Evolutionary conservation across 345 rosid species (phyloP).

Genomic region (Pugionium dolabratum): DNA sequence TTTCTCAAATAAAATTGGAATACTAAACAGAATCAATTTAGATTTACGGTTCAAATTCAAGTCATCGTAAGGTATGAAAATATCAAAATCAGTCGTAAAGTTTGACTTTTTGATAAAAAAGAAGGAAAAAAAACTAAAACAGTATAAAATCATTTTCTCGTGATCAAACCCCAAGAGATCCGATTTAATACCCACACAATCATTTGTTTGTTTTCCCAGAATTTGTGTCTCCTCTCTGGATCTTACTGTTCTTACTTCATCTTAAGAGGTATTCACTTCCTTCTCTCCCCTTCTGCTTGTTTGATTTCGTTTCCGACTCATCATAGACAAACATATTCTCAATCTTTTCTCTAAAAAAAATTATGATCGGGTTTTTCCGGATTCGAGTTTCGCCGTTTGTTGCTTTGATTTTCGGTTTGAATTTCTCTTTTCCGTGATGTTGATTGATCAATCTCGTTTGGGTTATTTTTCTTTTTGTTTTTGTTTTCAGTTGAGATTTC

Average conservation of each 20-base stretch:
- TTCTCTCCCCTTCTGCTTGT: neutral
- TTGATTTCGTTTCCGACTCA: neutral
- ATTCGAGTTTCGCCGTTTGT: no score
- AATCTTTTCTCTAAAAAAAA: no score
- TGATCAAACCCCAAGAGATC: constrained; percentile 12
- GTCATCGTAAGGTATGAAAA: constrained; percentile 21
- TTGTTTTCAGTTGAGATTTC: constrained; percentile 25
- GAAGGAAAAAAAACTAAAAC: neutral
- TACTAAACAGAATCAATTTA: no score
- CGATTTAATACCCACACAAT: constrained; percentile 9
- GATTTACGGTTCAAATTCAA: neutral
- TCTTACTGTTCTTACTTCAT: constrained; percentile 15
- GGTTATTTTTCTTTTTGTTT: neutral
- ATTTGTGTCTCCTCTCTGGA: constrained; percentile 13
- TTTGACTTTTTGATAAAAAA: neutral
- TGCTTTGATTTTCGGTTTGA: no score
- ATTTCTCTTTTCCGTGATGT: no score
- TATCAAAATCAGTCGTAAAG: neutral
- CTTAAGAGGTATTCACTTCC: neutral
- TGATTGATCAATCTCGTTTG: no score
- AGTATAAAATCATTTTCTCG: neutral
- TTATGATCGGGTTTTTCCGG: no score
- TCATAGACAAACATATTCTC: no score
- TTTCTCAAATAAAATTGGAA: no score
- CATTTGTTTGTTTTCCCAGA: constrained; percentile 1